Percentiles rank a stretch among this genome's conserved stretches.
Conservation (phyloP, 371 early-diverging fungal species). For the Syncephalastrum monosporum region DNA sequence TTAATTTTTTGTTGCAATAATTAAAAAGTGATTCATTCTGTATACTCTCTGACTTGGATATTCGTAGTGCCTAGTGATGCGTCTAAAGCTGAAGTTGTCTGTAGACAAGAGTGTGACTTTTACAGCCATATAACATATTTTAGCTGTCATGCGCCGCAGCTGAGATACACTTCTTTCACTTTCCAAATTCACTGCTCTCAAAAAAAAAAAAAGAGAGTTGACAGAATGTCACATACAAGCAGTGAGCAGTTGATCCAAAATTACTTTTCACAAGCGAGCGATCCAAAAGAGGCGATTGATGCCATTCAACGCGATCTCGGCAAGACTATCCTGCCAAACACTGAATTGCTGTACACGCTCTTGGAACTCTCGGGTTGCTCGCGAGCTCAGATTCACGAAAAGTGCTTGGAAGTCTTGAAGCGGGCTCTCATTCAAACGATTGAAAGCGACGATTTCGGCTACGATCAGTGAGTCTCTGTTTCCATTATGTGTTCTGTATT, state of each 20-base stretch:
- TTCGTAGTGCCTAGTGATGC: too few relatives aligned
- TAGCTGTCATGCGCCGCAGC: too few relatives aligned
- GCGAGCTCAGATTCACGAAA: conserved; percentile 53
- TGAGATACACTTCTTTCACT: too few relatives aligned
- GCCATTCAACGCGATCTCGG: conserved; percentile 40
- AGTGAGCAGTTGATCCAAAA: too few relatives aligned
- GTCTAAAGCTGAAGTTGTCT: too few relatives aligned
- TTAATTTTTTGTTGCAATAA: neutral
- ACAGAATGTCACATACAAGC: too few relatives aligned
- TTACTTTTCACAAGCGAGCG: conserved; percentile 24
- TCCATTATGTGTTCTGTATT: conserved; percentile 1
- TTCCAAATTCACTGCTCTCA: too few relatives aligned
- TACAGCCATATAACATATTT: too few relatives aligned
- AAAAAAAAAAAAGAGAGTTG: too few relatives aligned
- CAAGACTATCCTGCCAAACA: conserved; percentile 43
- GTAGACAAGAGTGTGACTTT: too few relatives aligned
- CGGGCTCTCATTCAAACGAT: conserved; percentile 35
- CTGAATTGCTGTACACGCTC: conserved; percentile 58
- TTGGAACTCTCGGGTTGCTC: conserved; percentile 60
- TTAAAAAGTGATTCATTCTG: too few relatives aligned
- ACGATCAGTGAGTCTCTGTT: conserved; percentile 37
- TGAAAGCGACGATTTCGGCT: conserved; percentile 37
- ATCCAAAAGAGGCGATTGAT: conserved; percentile 39
- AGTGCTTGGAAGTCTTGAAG: conserved; percentile 58
- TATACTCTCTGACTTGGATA: too few relatives aligned